Base-by-base conservation (phyloP, 2,329 filamentous ascomycete genomes). In the Metarhizium robertsii region DNA sequence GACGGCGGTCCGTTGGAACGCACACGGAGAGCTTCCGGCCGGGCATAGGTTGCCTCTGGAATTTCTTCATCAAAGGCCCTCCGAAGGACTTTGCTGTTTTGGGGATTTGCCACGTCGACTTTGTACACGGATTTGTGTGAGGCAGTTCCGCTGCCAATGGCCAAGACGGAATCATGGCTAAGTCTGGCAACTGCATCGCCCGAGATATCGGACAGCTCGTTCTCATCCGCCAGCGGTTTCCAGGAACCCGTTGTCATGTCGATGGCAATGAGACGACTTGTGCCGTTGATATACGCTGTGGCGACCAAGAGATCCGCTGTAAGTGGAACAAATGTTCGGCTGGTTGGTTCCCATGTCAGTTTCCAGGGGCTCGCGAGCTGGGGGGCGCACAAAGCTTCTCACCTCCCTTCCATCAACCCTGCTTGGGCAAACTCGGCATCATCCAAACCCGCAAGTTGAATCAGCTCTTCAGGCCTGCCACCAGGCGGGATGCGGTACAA, bases 241-340 rank as follows among this genome's bases (percentile, higher is more conserved):
- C 67, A 72, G 2, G 57, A 58, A 4, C 62, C 58, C 0, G 62
- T 67, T 2, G 65, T 51, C 4, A 78, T 53, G 38, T 78, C 67
- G 53, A 76, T 69, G 6, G 70, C 58, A 10, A 75, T 58, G 4
- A 77, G 61, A 14, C 63, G 64, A 4, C 66, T 66, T 25, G 61
- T 58, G 6, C 72, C 74, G 8, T 71, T 57, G 4, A 66, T 60
- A 0, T 66, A 65, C 7, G 64, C 66, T 1, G 62, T 61, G 5
- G 74, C 72, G 6, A 73, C 64, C 2, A 78, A 53, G 5, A 64
- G 61, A 5, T 64, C 64, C 2, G 64, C 52, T 2, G 69, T 71
- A 13, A 79, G 58, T 1, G 71, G 68, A 0, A 66, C 64, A 52
- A 74, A 76, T 0, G 73, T 72, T 25, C 69, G 69, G 47, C 74